Evolutionary conservation across 108 stramenopile species (phyloP), one percentile per base, ranked within the genome.

Genomic region (Cyclostephanos tholiformis): DNA sequence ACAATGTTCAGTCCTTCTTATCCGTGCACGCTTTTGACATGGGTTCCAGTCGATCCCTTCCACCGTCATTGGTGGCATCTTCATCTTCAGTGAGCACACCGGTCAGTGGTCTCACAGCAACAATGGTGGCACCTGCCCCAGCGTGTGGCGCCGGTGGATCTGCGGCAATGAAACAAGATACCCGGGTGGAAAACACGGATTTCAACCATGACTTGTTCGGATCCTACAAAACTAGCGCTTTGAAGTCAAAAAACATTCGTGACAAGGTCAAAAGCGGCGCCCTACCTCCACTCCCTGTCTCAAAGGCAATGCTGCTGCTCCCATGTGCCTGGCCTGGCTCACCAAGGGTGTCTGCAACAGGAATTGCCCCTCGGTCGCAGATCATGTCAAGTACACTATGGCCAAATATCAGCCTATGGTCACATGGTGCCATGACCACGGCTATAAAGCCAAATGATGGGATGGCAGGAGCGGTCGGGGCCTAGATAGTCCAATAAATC

Each of bases 281-380:
- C 11, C 25, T 59, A 30, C 57, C 57, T 32, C 29, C 19, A 10
- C 48, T 65, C 20, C 65, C 65, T 23, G 2, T 6, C 6, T 46
- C 65, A 46, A 65, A 65, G 9, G 26, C 7, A 27, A 46, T 25
- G 23, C 19, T 23, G 10, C 63, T 41, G 44, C 39, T 12, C 63
- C 44, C 26, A 49, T 65, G 23, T 65, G 65, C 23, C 65, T 65
- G 13, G 65, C 65, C 46, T 65, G 39, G 36, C 65, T 49, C 16
- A 19, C n/a, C 46, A 65, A 65, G 5, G 65, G 65, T 26, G 4
- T 46, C 22, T 65, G 65, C 46, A 65, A 65, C 49, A 30, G 13
- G 1, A 25, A 23, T 6, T 65, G 65, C 43, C 65, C 65, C 9
- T 26, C 26, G 4, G 9, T 23, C 16, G 23, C 3, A n/a, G 65